A percentile compares a stretch with the other conserved stretches of the same genome.
These are phyloP conservation scores for Beauveria varroae DNA, from an alignment of 2,329 filamentous ascomycete genomes.

Conservation along the genomic window DNA sequence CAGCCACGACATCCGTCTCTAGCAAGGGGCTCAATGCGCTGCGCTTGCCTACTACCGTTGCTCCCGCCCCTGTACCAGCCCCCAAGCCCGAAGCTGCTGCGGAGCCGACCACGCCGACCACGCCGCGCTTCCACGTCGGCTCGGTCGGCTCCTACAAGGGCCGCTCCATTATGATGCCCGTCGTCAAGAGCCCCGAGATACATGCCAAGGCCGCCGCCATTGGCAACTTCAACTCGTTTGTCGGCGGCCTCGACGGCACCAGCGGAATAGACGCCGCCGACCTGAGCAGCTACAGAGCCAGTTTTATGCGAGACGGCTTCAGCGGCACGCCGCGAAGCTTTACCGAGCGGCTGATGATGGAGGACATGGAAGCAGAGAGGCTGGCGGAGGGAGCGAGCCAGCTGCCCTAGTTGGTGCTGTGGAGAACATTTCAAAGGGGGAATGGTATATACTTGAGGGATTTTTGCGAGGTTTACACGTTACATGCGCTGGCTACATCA, in stretches of 20 bases:
- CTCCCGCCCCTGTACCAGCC: conserved; percentile 38
- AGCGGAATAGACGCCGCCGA: conserved; percentile 40
- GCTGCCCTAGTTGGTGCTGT: not conserved
- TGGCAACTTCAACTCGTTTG: conserved; percentile 42
- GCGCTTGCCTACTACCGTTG: conserved; percentile 29
- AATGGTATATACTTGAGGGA: not conserved
- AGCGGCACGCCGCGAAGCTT: conserved; percentile 39
- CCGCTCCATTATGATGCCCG: conserved; percentile 42
- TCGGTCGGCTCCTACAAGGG: conserved; percentile 49
- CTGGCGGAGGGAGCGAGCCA: not conserved
- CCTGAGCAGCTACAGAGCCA: conserved; percentile 36
- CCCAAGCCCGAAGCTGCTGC: conserved; percentile 20
- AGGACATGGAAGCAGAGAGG: conserved; percentile 32
- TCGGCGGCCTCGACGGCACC: conserved; percentile 45
- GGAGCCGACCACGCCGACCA: conserved; percentile 24
- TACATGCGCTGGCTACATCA: not conserved
- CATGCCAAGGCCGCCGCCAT: conserved; percentile 41
- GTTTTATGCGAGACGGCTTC: conserved; percentile 31
- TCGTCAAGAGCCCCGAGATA: conserved; percentile 41
- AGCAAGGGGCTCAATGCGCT: conserved; percentile 1
- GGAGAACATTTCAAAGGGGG: not conserved
- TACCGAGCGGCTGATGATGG: conserved; percentile 41
- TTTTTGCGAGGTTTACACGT: not conserved
- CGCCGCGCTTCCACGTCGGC: conserved; percentile 28
- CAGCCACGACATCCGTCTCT: not conserved